Conservation (phyloP, 2,329 filamentous ascomycete genomes). For the Epicoccum nigrum region DNA sequence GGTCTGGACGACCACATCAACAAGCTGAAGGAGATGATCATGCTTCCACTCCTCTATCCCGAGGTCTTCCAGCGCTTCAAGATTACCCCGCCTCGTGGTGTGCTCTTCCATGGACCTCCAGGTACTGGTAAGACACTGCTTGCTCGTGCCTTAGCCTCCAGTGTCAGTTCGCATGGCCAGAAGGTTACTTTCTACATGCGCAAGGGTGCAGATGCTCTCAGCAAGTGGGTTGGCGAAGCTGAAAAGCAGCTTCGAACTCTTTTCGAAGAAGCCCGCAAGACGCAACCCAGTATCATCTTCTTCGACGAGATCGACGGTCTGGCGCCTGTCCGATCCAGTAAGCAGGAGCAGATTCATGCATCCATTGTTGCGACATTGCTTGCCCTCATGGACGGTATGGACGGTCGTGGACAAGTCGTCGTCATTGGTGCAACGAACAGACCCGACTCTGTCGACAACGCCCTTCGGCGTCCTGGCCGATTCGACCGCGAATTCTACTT, state of each 20-base stretch:
- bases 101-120: constrained; percentile 94
- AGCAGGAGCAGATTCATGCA: constrained; percentile 98
- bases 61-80: constrained; percentile 92
- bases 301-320: constrained; percentile 99
- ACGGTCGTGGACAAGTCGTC: constrained; percentile 77
- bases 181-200: constrained; percentile 99
- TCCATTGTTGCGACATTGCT: constrained; percentile 72
- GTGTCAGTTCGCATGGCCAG: constrained; percentile 82
- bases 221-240: constrained; percentile 98
- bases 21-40: constrained; percentile 98
- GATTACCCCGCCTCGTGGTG: constrained; percentile 91
- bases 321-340: constrained; percentile 93
- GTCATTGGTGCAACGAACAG: constrained; percentile 99
- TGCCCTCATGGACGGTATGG: constrained; percentile 58
- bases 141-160: constrained; percentile 89
- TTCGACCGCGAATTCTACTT: constrained; percentile 99
- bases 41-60: constrained; percentile 89
- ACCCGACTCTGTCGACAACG: constrained; percentile 94
- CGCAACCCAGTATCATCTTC: constrained; percentile 98
- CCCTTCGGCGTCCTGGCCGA: constrained; percentile 88
- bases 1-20: constrained; percentile 93
- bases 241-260: constrained; percentile 91
- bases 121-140: constrained; percentile 98
- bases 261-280: constrained; percentile 94
- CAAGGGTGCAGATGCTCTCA: constrained; percentile 95